phyloP scores from a whole-genome alignment of 2,329 filamentous ascomycete species.

The Macroventuria anomochaeta region DNA sequence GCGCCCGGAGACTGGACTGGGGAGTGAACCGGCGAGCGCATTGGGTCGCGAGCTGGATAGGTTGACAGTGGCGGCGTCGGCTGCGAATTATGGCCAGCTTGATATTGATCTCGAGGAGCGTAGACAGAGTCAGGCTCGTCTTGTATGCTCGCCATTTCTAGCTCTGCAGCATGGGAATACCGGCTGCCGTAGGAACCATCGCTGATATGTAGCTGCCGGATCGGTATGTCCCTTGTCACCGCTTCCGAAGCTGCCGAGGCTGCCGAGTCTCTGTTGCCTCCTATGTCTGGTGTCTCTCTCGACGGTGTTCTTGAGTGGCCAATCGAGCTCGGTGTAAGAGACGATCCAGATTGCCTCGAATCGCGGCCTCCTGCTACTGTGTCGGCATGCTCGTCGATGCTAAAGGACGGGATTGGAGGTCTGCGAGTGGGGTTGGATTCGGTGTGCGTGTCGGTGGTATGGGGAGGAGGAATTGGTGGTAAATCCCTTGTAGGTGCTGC shows the following conservation, averaged over 20 bases:
- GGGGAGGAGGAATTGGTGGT: conserved; percentile 34
- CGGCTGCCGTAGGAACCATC: conserved; percentile 39
- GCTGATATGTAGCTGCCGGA: conserved; percentile 44
- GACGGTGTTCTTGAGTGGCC: conserved; percentile 47
- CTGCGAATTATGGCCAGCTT: conserved; percentile 27
- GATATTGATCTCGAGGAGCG: conserved; percentile 29
- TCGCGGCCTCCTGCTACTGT: conserved; percentile 38
- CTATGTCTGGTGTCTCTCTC: conserved; percentile 42
- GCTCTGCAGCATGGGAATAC: conserved; percentile 42
- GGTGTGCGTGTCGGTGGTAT: conserved; percentile 18
- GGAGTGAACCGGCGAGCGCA: conserved; percentile 32
- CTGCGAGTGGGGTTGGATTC: conserved; percentile 25
- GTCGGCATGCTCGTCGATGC: conserved; percentile 40
- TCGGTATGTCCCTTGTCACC: conserved; percentile 43
- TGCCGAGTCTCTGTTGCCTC: conserved; percentile 29
- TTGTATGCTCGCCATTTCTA: conserved; percentile 37
- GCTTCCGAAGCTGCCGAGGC: conserved; percentile 31
- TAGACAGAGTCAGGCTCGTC: conserved; percentile 34
- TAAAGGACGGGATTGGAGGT: conserved; percentile 42
- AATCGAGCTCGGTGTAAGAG: conserved; percentile 39
- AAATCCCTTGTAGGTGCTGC: conserved; percentile 31
- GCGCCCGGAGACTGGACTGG: conserved; percentile 41
- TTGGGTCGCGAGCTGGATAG: conserved; percentile 32
- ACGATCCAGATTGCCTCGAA: conserved; percentile 45
- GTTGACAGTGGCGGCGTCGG: conserved; percentile 35